Base-by-base conservation (phyloP, 495 filamentous ascomycete genomes). In the Annulohypoxylon moriforme region DNA sequence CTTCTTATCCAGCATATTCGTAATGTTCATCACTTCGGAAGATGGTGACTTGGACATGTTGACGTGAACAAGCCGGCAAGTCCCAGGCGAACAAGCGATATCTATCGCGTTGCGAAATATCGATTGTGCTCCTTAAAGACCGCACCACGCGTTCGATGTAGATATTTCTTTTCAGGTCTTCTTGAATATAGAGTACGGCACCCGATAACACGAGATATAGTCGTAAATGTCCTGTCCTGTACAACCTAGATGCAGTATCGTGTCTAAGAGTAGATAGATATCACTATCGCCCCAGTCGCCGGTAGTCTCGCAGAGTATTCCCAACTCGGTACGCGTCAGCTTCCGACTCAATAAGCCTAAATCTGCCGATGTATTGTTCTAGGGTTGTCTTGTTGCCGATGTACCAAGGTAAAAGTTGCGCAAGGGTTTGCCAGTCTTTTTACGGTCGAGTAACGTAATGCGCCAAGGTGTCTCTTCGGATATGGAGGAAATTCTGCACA, bases 1-100 rank as follows among this genome's bases (percentile, higher is more conserved):
- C 81, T 90, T 91, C 65, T 85, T 84, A 72, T 91, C 89, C 68
- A 92, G 77, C 71, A 92, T 90, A 73, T 88, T 89, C 73, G 88
- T 89, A 81, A 92, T 89, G 79, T 92, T 88, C 89, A 92, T 92
- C 66, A 78, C 74, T 7, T 75, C 76, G 0, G 74, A 75, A 1
- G 76, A 74, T 3, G 76, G 76, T 25, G 76, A 72, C 36, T 73
- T 75, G 8, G 76, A 78, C 76, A 78, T 78, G 8, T 20, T 22
- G 52, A 49, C 8, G 14, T 20, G 27, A 47, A 40, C 29, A 31
- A 27, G 18, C 14, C 18, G 18, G n/a, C 8, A 7, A 34, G 24
- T 42, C 20, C 33, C n/a, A 24, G 25, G 22, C 5, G 14, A 33
- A 16, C 42, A 36, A 10, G 47, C 24, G 31, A 34, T 61, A 52